These are phyloP conservation scores for Pythium rishiriense DNA, from an alignment of 352 stramenopile species.

Conservation along the genomic window DNA sequence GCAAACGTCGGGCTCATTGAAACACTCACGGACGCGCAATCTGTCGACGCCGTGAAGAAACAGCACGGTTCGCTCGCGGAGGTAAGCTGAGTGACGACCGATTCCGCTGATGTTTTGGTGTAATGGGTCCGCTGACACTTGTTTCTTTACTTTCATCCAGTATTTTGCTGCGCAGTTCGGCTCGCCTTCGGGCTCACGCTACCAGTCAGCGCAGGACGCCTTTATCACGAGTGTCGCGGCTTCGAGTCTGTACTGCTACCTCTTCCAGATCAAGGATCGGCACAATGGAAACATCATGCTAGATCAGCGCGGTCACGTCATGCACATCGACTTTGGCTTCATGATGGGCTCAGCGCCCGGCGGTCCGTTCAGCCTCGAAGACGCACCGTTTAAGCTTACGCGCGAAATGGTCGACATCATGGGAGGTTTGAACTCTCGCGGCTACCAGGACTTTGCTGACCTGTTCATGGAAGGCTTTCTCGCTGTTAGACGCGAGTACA, in stretches of 20 bases:
- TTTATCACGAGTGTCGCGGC: slow-evolving; percentile 91
- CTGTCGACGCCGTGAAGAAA: slow-evolving; percentile 92
- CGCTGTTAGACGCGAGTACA: slow-evolving; percentile 77
- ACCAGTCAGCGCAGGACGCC: slow-evolving; percentile 81
- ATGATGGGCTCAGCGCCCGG: slow-evolving; percentile 93
- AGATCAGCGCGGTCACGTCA: slow-evolving; percentile 87
- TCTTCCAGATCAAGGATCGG: slow-evolving; percentile 94
- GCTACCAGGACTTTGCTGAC: slow-evolving; percentile 83
- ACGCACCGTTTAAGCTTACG: slow-evolving; percentile 95
- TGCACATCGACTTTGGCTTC: slow-evolving; percentile 98
- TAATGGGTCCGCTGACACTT: too few relatives aligned
- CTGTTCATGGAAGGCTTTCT: slow-evolving; percentile 92
- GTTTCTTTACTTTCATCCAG: too few relatives aligned
- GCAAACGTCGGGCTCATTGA: slow-evolving; percentile 91
- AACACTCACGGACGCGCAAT: slow-evolving; percentile 90
- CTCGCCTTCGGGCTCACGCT: slow-evolving; percentile 35
- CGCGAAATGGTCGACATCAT: slow-evolving; percentile 94
- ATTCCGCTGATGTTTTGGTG: too few relatives aligned
- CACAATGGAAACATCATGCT: slow-evolving; percentile 98
- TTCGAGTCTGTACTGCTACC: slow-evolving; percentile 93
- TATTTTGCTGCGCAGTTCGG: slow-evolving; percentile 56
- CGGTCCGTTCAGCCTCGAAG: slow-evolving; percentile 93
- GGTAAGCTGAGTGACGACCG: slow-evolving; percentile 17
- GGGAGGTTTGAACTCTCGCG: slow-evolving; percentile 67
- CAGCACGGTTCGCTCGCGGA: slow-evolving; percentile 61